A percentile compares a stretch with the other conserved stretches of the same genome.
Evolutionary conservation across 805 yeast species (phyloP).

Genomic region (Wickerhamomyces chaumierensis): DNA sequence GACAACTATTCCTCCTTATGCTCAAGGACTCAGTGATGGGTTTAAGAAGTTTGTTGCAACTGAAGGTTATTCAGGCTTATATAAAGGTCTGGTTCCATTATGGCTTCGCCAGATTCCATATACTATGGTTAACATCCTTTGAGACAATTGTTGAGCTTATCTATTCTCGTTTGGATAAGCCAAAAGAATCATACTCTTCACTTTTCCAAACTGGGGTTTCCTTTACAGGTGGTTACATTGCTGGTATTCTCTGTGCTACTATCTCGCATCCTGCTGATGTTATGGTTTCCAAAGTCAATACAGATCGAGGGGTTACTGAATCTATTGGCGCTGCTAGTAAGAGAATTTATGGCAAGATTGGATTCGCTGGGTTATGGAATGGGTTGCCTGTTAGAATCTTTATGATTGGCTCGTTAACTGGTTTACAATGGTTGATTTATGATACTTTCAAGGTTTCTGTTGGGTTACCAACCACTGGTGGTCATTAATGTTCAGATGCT

Average conservation of each 20-base stretch:
- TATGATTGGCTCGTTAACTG: conserved; percentile 96
- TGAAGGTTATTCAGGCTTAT: conserved; percentile 68
- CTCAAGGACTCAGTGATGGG: conserved; percentile 52
- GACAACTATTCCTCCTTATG: conserved; percentile 83
- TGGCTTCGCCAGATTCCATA: conserved; percentile 98
- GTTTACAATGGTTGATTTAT: conserved; percentile 93
- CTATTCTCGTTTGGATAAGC: conserved; percentile 61
- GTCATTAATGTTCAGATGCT: no score
- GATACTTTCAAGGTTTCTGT: conserved; percentile 92
- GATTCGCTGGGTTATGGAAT: conserved; percentile 88
- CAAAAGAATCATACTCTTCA: conserved; percentile 58
- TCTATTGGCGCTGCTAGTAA: conserved; percentile 51
- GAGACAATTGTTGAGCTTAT: conserved; percentile 82
- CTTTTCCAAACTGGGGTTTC: conserved; percentile 89
- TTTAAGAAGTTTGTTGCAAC: conserved; percentile 49
- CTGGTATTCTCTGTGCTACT: conserved; percentile 93
- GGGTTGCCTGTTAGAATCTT: conserved; percentile 90
- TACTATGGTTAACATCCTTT: conserved; percentile 94
- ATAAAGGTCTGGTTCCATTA: conserved; percentile 82
- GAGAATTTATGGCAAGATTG: conserved; percentile 74
- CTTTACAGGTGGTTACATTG: conserved; percentile 91
- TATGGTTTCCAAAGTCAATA: conserved; percentile 87
- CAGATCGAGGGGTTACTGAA: conserved; percentile 57
- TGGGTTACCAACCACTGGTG: conserved; percentile 93
- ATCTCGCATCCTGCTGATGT: conserved; percentile 99